phyloP scores from a whole-genome alignment of 2,329 filamentous ascomycete species.

The Colletotrichum aenigma region DNA sequence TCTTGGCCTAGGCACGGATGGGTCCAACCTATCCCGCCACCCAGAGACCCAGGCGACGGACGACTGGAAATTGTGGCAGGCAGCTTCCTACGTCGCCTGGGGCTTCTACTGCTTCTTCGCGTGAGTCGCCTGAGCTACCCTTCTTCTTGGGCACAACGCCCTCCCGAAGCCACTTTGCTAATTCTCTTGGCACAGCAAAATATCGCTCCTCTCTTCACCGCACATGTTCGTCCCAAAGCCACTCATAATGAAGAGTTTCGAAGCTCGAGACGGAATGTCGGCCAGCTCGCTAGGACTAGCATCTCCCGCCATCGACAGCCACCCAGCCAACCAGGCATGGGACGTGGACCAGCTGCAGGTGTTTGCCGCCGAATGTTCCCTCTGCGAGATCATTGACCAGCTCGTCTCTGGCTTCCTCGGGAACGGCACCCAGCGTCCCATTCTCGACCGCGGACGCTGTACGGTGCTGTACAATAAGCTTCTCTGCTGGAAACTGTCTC shows the following conservation, averaged over 20 bases:
- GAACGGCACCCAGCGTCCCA: not conserved
- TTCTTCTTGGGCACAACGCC: no score
- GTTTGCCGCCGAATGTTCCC: not conserved
- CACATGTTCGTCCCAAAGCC: not conserved
- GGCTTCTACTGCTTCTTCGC: conserved; percentile 26
- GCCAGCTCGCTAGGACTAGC: not conserved
- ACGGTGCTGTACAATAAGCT: conserved; percentile 1
- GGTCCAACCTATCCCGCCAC: not conserved
- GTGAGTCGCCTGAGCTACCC: conserved; percentile 8
- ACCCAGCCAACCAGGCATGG: not conserved
- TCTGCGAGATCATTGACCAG: not conserved
- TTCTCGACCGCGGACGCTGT: not conserved
- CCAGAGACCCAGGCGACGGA: not conserved
- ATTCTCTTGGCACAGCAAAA: not conserved
- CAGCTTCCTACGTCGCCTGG: conserved; percentile 21
- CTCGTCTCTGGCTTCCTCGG: not conserved
- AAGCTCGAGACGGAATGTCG: not conserved
- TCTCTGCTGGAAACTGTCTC: not conserved
- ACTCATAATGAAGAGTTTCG: not conserved
- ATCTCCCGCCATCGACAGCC: not conserved
- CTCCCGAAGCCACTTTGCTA: no score
- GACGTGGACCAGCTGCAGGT: not conserved
- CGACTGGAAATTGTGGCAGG: not conserved
- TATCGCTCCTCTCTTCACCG: not conserved
- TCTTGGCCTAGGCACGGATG: not conserved